Evolutionary conservation across 1,284 basidiomycete genomes (phyloP), one percentile per base, ranked within the genome.

Genomic region (Kwoniella shivajii): DNA sequence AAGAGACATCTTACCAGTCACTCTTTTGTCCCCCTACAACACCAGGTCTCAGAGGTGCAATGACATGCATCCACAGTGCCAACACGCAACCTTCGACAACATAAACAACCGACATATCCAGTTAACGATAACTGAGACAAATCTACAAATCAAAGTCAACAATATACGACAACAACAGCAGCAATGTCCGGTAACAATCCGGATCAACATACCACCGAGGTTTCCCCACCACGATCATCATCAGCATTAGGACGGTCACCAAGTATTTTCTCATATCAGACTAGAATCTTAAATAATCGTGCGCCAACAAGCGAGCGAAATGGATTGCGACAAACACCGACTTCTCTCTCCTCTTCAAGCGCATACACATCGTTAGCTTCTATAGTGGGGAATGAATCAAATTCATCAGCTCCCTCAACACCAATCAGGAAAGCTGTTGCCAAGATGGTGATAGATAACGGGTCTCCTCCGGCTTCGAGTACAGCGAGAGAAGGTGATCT

Each of bases 231-330:
- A 64, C 66, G 43, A 57, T 33, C 51, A 27, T 29, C 42, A 30
- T 37, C 48, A 24, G 49, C 45, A 9, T 50, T 72, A 20, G 54
- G 66, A 10, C 49, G 63, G 14, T 68, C 73, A 10, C 65, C 69
- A 22, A 68, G 68, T 13, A 73, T 74, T 24, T 75, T 75, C 56
- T 64, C 68, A 1, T 75, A 75, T 55, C 69, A 72, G 48, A 69
- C 73, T 7, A 62, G 72, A 2, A 59, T 76, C 2, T 56, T 73
- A 11, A 54, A 66, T 34, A 53, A 45, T 20, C 18, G 51, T n/a
- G 46, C 51, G 18, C 51, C 51, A 9, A 44, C 41, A 24, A 30
- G 20, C 2, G 41, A 45, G 52, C 60, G 34, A 61, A 64, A 10
- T 58, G 27, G 29, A 41, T 44, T 42, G 37, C 46, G 58, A 22